These are phyloP conservation scores for Zygosaccharomyces bisporus DNA, from an alignment of 805 yeast species.

Conservation along the genomic window DNA sequence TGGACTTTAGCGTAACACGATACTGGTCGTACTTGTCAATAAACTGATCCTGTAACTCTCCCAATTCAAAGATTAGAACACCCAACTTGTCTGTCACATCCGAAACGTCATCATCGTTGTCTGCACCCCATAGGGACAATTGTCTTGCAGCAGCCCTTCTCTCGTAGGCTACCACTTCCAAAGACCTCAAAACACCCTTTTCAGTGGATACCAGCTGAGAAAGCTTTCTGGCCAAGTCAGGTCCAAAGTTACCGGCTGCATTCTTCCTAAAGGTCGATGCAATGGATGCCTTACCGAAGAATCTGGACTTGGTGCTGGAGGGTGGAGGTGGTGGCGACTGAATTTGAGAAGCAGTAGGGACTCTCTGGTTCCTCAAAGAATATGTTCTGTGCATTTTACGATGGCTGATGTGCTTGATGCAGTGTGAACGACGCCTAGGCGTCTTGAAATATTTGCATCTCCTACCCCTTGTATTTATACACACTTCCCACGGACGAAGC, in stretches of 20 bases:
- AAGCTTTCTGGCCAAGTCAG: slow-evolving; percentile 89
- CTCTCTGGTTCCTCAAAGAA: slow-evolving; percentile 71
- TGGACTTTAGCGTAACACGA: slow-evolving; percentile 89
- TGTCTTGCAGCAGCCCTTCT: slow-evolving; percentile 96
- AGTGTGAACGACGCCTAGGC: not conserved
- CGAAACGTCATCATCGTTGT: slow-evolving; percentile 93
- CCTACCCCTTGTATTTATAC: slow-evolving; percentile 6
- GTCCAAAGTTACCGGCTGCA: slow-evolving; percentile 90
- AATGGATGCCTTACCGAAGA: slow-evolving; percentile 71
- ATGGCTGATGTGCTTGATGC: not conserved
- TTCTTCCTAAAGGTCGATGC: slow-evolving; percentile 69
- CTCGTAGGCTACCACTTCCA: slow-evolving; percentile 90
- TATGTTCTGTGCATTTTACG: slow-evolving; percentile 73
- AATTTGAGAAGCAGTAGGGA: slow-evolving; percentile 78
- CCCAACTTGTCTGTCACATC: slow-evolving; percentile 98
- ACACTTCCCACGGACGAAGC: not conserved
- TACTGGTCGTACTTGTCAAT: slow-evolving; percentile 98
- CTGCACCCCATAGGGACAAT: slow-evolving; percentile 96
- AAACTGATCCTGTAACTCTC: slow-evolving; percentile 97
- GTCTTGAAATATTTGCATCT: not conserved
- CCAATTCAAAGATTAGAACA: slow-evolving; percentile 90
- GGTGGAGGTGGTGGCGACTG: slow-evolving; percentile 81
- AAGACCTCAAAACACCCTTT: slow-evolving; percentile 89
- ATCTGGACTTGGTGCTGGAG: slow-evolving; percentile 65
- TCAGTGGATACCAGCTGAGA: slow-evolving; percentile 92